A percentile compares a stretch with the other conserved stretches of the same genome.
Evolutionary conservation across 2,329 filamentous ascomycete genomes (phyloP).

Genomic region (Clarireedia monteithiana): DNA sequence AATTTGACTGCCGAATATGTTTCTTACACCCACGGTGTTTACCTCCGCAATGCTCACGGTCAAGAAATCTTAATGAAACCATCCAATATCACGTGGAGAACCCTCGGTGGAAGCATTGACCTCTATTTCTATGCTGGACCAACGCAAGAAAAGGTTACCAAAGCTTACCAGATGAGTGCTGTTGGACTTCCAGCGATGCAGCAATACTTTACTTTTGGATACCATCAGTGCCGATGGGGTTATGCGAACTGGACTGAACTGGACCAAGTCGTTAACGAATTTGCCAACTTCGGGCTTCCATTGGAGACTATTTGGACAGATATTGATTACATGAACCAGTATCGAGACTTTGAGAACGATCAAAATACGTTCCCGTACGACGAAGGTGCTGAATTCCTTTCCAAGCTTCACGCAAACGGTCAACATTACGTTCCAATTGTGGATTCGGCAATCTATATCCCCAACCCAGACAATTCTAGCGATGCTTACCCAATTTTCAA

Average conservation of each 20-base stretch:
- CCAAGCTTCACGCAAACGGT: conserved; percentile 52
- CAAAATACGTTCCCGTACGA: conserved; percentile 46
- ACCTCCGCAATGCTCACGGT: conserved; percentile 67
- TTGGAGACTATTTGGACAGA: conserved; percentile 64
- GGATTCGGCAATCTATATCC: conserved; percentile 62
- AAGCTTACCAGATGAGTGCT: conserved; percentile 59
- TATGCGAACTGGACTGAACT: conserved; percentile 66
- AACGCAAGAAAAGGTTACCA: conserved; percentile 57
- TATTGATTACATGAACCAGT: conserved; percentile 60
- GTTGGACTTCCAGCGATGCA: conserved; percentile 70
- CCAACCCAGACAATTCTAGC: conserved; percentile 59
- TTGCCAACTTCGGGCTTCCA: conserved; percentile 56
- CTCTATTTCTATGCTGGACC: conserved; percentile 74
- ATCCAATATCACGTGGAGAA: conserved; percentile 62
- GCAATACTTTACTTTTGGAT: conserved; percentile 75
- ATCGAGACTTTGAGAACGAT: conserved; percentile 57
- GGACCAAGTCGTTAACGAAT: conserved; percentile 59
- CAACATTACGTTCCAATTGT: conserved; percentile 62
- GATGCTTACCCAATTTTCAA: conserved; percentile 58
- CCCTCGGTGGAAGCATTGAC: conserved; percentile 69
- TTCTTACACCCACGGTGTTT: conserved; percentile 69
- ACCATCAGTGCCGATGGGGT: conserved; percentile 78
- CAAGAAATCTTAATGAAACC: conserved; percentile 63
- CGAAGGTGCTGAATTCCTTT: conserved; percentile 52
- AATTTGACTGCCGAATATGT: conserved; percentile 47